These are phyloP conservation scores for Alternaria ethzedia DNA, from an alignment of 2,329 filamentous ascomycete species.

Conservation along the genomic window DNA sequence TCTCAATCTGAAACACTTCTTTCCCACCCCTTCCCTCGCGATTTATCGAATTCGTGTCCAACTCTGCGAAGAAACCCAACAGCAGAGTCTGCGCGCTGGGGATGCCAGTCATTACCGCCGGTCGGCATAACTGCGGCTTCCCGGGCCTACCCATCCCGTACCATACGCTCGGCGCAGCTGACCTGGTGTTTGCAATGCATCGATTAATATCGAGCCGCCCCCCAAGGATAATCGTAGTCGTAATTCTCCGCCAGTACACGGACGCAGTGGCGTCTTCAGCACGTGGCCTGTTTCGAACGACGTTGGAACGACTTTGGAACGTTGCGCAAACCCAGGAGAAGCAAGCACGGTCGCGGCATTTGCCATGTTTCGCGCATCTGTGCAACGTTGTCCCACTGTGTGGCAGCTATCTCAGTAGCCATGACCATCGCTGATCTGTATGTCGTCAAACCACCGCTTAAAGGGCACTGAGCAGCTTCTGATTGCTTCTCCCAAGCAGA, in stretches of 20 bases:
- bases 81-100: neutral
- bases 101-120: neutral
- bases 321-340: neutral
- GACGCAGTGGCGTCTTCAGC: neutral
- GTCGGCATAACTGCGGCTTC: constrained; percentile 5
- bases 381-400: neutral
- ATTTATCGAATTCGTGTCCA: neutral
- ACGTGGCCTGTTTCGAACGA: neutral
- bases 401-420: constrained; percentile 3
- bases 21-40: neutral
- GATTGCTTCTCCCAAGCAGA: neutral
- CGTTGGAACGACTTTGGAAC: neutral
- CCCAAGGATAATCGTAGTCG: neutral
- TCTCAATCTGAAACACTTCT: neutral
- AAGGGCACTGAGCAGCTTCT: neutral
- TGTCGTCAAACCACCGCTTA: constrained; percentile 5
- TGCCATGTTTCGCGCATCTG: neutral
- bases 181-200: neutral
- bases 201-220: constrained; percentile 8
- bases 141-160: neutral
- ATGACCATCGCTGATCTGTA: constrained; percentile 1
- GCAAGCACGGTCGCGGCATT: neutral
- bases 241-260: constrained; percentile 16
- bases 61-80: neutral
- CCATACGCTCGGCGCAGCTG: neutral